Base-by-base conservation (phyloP, 768 basidiomycete genomes). In the Galerina marginata region DNA sequence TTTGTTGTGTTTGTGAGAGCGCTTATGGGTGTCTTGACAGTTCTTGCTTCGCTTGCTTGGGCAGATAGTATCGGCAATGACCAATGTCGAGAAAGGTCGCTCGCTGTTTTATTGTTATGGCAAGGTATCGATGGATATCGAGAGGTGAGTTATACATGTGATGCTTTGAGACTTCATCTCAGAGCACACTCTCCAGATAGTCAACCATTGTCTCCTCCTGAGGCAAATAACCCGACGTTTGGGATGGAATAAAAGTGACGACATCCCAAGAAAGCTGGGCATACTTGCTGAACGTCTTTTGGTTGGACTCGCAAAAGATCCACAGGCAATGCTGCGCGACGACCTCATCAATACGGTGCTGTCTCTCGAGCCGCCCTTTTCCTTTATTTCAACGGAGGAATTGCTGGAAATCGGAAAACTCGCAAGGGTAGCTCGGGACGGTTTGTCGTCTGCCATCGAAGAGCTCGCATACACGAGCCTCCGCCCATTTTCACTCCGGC, bases 11-110 rank as follows among this genome's bases (percentile, higher is more conserved):
- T 91, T 61, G 77, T 90, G 9, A 81, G 88, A 58, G 88, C 88
- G 0, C 86, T 83, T 61, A 74, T 92, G 48, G 92, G 92, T 1
- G 80, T 92, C 7, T 80, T 86, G 2, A 79, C 81, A 52, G 85
- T 91, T 12, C 73, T 93, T 12, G 86, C 86, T 2, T 88, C 90
- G 37, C 88, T 88, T 67, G 88, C 90, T 3, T 94, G 91, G 89
- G 85, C 91, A 11, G 92, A 93, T 65, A 91, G 90, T 69, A 75
- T 91, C 16, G 88, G 87, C 0, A 83, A 87, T 56, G 81, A 85
- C 58, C 73, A 74, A 11, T 89, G 88, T 67, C 82, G 89, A 10
- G 87, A 90, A 65, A 82, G 87, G 48, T 79, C 84, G 1, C 73
- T 93, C 7, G 84, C 82, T 6, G 78, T 92, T 14, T 59, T 93